A percentile compares a stretch with the other conserved stretches of the same genome.
phyloP scores from a whole-genome alignment of 192 early-diverging fungal species.

The Pilaira anomala region DNA sequence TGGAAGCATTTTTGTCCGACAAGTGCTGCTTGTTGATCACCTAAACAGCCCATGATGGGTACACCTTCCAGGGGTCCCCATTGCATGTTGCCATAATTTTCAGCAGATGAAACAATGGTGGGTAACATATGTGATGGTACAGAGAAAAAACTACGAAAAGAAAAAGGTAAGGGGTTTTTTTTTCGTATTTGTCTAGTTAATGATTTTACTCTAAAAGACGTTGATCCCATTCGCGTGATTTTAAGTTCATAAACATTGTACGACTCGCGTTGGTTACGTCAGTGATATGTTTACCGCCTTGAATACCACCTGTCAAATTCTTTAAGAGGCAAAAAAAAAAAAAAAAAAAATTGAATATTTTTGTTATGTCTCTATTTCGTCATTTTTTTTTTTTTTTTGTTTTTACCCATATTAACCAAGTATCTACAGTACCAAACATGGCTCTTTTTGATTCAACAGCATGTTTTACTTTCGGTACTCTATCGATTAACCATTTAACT shows the following conservation, averaged over 20 bases:
- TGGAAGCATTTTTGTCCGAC: slow-evolving; percentile 91
- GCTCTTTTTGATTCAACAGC: slow-evolving; percentile 71
- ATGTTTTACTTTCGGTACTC: slow-evolving; percentile 64
- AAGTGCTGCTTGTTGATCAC: slow-evolving; percentile 94
- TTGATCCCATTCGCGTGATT: slow-evolving; percentile 77
- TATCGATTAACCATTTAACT: slow-evolving; percentile 89
- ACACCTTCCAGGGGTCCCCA: slow-evolving; percentile 66
- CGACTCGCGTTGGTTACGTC: slow-evolving; percentile 94
- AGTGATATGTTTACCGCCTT: slow-evolving; percentile 77
- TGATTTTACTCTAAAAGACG: slow-evolving; percentile 58
- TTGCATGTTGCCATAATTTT: slow-evolving; percentile 67
- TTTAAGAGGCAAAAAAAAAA: slow-evolving; percentile 31
- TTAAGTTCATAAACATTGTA: slow-evolving; percentile 93
- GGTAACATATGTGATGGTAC: slow-evolving; percentile 60
- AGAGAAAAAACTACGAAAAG: slow-evolving; percentile 58
- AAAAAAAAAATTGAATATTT: not conserved
- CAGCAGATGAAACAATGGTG: slow-evolving; percentile 79
- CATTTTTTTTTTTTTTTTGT: not conserved
- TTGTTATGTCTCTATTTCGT: not conserved
- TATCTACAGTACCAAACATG: slow-evolving; percentile 91
- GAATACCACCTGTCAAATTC: slow-evolving; percentile 81
- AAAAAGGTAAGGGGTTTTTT: not conserved
- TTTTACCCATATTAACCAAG: slow-evolving; percentile 86
- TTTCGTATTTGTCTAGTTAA: no score
- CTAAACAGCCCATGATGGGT: slow-evolving; percentile 83